Conservation (phyloP, 768 basidiomycete species). For the Dacryopinax spathularia region DNA sequence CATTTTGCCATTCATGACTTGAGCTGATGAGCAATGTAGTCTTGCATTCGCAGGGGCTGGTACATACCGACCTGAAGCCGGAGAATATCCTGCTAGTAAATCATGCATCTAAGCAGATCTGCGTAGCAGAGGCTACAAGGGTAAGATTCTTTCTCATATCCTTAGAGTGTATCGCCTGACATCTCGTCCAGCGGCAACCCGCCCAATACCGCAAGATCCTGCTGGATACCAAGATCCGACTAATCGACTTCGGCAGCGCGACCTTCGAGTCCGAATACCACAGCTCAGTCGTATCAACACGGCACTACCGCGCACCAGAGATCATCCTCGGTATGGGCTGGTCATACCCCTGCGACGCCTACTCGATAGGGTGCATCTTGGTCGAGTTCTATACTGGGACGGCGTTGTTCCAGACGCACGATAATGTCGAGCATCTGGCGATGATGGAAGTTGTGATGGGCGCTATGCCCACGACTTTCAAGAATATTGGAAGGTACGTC, state of each 20-base stretch:
- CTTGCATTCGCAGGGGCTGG: conserved; percentile 75
- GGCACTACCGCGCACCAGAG: conserved; percentile 97
- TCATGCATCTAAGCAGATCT: conserved; percentile 40
- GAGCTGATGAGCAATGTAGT: conserved; percentile 34
- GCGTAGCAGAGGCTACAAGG: conserved; percentile 7
- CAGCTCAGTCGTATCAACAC: conserved; percentile 91
- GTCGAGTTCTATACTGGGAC: conserved; percentile 97
- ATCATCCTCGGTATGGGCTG: conserved; percentile 97
- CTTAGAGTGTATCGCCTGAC: neutral
- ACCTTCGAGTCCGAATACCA: conserved; percentile 98
- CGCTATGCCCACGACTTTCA: conserved; percentile 79
- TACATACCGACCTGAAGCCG: conserved; percentile 97
- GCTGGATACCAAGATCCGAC: conserved; percentile 74
- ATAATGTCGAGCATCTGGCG: conserved; percentile 95
- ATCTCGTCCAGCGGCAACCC: neutral
- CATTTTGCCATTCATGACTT: neutral
- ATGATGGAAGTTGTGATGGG: conserved; percentile 99
- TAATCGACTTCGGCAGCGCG: conserved; percentile 97
- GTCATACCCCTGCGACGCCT: conserved; percentile 97
- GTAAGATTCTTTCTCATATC: conserved; percentile 15
- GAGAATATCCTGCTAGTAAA: conserved; percentile 94
- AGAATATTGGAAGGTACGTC: conserved; percentile 21
- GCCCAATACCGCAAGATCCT: conserved; percentile 33
- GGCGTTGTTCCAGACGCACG: conserved; percentile 98
- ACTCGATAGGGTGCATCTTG: conserved; percentile 94